Conservation (phyloP, 2,329 filamentous ascomycete species). For the Nothomitra cinnamomea region DNA sequence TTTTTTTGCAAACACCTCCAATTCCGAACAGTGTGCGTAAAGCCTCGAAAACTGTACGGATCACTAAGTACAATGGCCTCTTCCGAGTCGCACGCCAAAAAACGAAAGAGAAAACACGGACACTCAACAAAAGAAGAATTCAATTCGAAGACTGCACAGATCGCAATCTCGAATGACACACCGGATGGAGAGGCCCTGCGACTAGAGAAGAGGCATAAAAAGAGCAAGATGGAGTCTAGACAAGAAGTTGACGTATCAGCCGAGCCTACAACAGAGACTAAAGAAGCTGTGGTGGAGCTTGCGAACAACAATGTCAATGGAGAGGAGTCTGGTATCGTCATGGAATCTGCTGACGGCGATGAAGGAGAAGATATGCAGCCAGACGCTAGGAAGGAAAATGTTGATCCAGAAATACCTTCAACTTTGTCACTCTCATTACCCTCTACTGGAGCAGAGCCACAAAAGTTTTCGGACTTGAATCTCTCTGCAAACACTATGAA, state of each 20-base stretch:
- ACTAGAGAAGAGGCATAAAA: constrained; percentile 13
- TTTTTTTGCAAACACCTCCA: background rate
- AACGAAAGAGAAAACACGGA: constrained; percentile 20
- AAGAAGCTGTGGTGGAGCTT: background rate
- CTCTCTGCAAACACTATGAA: constrained; percentile 78
- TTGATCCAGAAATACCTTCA: constrained; percentile 11
- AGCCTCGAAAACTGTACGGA: background rate
- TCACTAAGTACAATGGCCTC: background rate
- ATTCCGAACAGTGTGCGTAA: background rate
- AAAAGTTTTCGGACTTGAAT: constrained; percentile 64
- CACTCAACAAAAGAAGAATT: constrained; percentile 10
- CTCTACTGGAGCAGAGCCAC: constrained; percentile 41
- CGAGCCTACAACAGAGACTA: background rate
- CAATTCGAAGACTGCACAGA: constrained; percentile 2
- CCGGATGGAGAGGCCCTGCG: constrained; percentile 10
- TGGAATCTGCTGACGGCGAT: background rate
- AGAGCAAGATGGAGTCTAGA: background rate
- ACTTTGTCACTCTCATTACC: constrained; percentile 39
- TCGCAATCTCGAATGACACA: background rate
- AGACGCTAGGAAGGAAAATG: background rate
- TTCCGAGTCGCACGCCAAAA: constrained; percentile 16
- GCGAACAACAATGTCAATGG: background rate
- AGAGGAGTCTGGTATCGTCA: background rate
- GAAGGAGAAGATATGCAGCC: background rate
- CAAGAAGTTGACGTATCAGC: background rate